phyloP scores from a whole-genome alignment of 2,329 filamentous ascomycete genomes.

The Alternaria metachromatica region DNA sequence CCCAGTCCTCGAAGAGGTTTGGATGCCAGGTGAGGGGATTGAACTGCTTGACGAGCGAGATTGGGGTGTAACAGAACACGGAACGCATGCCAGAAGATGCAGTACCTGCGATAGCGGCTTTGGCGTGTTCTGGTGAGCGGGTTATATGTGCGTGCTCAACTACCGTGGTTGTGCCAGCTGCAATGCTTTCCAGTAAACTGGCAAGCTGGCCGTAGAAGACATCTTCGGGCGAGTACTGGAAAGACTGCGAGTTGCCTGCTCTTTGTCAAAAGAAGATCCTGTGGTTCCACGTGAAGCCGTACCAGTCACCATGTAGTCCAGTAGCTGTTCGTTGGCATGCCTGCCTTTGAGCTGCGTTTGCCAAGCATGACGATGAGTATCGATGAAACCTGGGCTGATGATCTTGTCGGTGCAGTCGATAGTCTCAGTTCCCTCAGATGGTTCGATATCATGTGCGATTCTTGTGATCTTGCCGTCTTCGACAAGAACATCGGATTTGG shows the following conservation, averaged over 20 bases:
- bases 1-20: constrained; percentile 55
- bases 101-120: constrained; percentile 50
- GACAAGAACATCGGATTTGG: constrained; percentile 43
- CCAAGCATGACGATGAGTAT: constrained; percentile 60
- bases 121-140: constrained; percentile 37
- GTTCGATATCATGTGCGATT: constrained; percentile 37
- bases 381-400: constrained; percentile 59
- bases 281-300: background rate
- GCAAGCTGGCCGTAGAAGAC: constrained; percentile 39
- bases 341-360: constrained; percentile 64
- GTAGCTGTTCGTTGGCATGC: constrained; percentile 57
- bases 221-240: constrained; percentile 34
- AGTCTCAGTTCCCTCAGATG: constrained; percentile 43
- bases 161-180: constrained; percentile 61
- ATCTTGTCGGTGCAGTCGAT: constrained; percentile 62
- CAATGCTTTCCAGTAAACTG: constrained; percentile 59
- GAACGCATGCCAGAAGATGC: constrained; percentile 56
- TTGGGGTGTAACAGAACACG: constrained; percentile 51
- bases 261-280: background rate
- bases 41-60: constrained; percentile 46
- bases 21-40: constrained; percentile 57
- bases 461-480: constrained; percentile 44
- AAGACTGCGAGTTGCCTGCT: constrained; percentile 49
- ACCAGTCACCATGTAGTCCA: constrained; percentile 54
- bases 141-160: constrained; percentile 62